phyloP scores from a whole-genome alignment of 2,329 filamentous ascomycete genomes.

The Monilinia laxa region DNA sequence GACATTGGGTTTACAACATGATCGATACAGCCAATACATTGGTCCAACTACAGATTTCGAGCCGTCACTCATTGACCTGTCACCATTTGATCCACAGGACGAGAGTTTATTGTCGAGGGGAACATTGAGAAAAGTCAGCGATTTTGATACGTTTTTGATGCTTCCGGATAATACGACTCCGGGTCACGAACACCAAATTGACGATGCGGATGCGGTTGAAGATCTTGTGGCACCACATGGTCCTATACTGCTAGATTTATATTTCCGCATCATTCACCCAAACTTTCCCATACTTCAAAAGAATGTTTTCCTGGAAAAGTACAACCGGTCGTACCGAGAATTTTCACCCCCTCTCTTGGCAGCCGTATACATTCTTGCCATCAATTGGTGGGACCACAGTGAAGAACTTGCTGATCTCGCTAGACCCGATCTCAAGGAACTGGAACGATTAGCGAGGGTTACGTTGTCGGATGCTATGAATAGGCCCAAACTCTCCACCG shows the following conservation, averaged over 20 bases:
- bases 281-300: constrained; percentile 82
- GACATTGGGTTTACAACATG: constrained; percentile 72
- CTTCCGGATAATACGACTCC: constrained; percentile 72
- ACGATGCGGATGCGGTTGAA: constrained; percentile 72
- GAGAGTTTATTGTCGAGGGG: constrained; percentile 71
- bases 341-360: constrained; percentile 76
- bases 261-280: constrained; percentile 78
- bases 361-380: constrained; percentile 78
- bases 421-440: constrained; percentile 68
- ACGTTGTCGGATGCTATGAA: constrained; percentile 76
- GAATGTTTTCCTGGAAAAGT: constrained; percentile 75
- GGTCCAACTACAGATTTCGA: constrained; percentile 82
- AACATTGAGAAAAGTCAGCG: constrained; percentile 72
- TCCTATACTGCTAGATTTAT: constrained; percentile 73
- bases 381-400: constrained; percentile 84
- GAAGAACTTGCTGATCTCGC: constrained; percentile 62
- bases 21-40: constrained; percentile 80
- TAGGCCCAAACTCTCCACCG: constrained; percentile 76
- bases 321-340: constrained; percentile 68
- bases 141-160: constrained; percentile 76
- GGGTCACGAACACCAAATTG: constrained; percentile 66
- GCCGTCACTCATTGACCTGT: constrained; percentile 77
- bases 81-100: constrained; percentile 76
- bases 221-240: constrained; percentile 73
- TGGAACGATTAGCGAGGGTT: constrained; percentile 72